phyloP scores from a whole-genome alignment of 2,329 filamentous ascomycete genomes.

The Neofusicoccum umdonicola region DNA sequence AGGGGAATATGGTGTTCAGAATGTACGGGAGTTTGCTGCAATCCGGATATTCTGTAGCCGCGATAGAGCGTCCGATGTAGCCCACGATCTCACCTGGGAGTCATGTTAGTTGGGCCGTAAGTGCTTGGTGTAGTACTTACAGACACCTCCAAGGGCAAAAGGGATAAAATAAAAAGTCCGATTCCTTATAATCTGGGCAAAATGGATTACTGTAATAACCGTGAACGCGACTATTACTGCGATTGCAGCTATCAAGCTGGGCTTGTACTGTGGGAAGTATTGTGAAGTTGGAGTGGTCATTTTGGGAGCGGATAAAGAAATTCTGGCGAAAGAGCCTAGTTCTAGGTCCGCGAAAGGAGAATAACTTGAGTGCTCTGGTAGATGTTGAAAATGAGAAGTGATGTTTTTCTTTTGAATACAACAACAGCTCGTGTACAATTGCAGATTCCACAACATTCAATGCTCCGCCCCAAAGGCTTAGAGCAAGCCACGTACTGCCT shows the following conservation, averaged over 20 bases:
- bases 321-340: no score
- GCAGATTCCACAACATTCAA: no score
- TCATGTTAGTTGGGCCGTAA: background rate
- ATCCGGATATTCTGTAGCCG: constrained; percentile 28
- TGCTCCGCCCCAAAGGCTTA: no score
- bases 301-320: no score
- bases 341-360: no score
- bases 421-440: no score
- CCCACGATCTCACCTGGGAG: constrained; percentile 49
- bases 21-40: constrained; percentile 40
- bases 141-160: constrained; percentile 51
- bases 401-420: no score
- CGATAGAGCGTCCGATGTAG: constrained; percentile 47
- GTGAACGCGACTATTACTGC: constrained; percentile 36
- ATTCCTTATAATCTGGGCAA: constrained; percentile 36
- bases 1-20: constrained; percentile 43
- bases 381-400: no score
- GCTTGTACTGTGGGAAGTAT: constrained; percentile 35
- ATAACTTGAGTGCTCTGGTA: no score
- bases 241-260: constrained; percentile 47
- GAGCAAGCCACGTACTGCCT: no score
- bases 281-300: no score
- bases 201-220: constrained; percentile 35
- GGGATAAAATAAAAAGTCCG: constrained; percentile 53
- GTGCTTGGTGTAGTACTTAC: constrained; percentile 30